A percentile compares a stretch with the other conserved stretches of the same genome.
These are phyloP conservation scores for Chaetoceros muelleri DNA, from an alignment of 108 stramenopile species.

Conservation along the genomic window DNA sequence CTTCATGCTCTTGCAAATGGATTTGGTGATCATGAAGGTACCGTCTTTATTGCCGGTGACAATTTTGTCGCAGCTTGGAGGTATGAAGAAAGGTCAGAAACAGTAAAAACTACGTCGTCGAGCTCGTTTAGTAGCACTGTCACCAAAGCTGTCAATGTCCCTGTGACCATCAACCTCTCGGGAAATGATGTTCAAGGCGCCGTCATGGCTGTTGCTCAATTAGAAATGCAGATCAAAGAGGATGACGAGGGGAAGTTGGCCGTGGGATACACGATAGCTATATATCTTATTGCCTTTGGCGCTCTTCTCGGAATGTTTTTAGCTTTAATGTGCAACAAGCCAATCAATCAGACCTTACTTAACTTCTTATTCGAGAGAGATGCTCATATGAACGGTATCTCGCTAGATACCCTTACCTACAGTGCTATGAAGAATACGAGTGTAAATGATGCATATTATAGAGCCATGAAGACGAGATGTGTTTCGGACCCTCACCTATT, in stretches of 20 bases:
- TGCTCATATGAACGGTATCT: conserved; percentile 60
- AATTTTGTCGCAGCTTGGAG: conserved; percentile 81
- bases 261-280: conserved; percentile 62
- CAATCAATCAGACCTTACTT: conserved; percentile 44
- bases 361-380: conserved; percentile 42
- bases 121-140: conserved; percentile 11
- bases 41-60: conserved; percentile 87
- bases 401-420: conserved; percentile 78
- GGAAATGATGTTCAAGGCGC: conserved; percentile 56
- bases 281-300: conserved; percentile 65
- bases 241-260: conserved; percentile 12
- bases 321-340: conserved; percentile 67
- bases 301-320: conserved; percentile 70
- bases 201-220: conserved; percentile 82
- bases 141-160: conserved; percentile 38
- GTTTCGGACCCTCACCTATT: conserved; percentile 82
- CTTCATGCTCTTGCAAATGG: conserved; percentile 83
- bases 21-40: conserved; percentile 61
- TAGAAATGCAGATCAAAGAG: conserved; percentile 42
- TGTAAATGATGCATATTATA: conserved; percentile 69
- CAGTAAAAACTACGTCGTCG: conserved; percentile 17
- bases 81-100: conserved; percentile 29
- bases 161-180: conserved; percentile 59
- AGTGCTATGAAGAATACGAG: conserved; percentile 52
- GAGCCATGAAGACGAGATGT: conserved; percentile 86